Evolutionary conservation across 2,329 filamentous ascomycete species (phyloP), one percentile per base, ranked within the genome.

Genomic region (Aspergillus viridinutans): DNA sequence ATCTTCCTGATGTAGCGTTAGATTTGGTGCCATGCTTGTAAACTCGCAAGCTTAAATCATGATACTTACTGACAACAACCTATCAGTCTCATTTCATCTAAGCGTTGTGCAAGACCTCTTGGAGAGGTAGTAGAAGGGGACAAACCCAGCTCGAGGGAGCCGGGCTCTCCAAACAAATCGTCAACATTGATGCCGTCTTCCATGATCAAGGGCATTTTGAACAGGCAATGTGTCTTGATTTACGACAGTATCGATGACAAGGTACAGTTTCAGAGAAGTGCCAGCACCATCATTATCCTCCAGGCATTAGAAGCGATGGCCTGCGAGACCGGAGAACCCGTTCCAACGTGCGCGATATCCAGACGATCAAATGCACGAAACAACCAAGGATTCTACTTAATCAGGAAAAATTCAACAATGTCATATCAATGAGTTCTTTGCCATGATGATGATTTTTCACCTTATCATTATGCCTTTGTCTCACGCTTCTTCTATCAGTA

Each of bases 21-120:
- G 61, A 49, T 21, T 49, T 51, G 32, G 17, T 28, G 20, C 14
- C 5, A 10, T 12, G 9, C 8, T 14, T 14, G 28, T 8, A 35
- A 9, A 12, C 20, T 28, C 20, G 10, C 28, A 23, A 6, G 2
- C 23, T 49, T 35, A 8, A 55, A 17, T 23, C 10, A 26, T 50
- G 40, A 48, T 50, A 81, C 86, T 76, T 84, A 94, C 91, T 92
- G 89, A 80, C 87, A 90, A 72, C 90, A 94, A 17, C 91, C 91
- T 57, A 84, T 84, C 57, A 82, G 79, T 62, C 89, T 85, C 64
- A 94, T 79, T 67, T 95, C 89, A 70, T 94, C 89, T 40, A 96
- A 74, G 55, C 90, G 84, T 67, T 87, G 84, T 35, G 85, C 82
- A 21, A 96, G 81, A 55, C 88, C 85, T 72, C 88, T 80, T 12